Percentiles rank a stretch among this genome's conserved stretches.
Conservation (phyloP, 1,284 basidiomycete species). For the Tremellales sp. region DNA sequence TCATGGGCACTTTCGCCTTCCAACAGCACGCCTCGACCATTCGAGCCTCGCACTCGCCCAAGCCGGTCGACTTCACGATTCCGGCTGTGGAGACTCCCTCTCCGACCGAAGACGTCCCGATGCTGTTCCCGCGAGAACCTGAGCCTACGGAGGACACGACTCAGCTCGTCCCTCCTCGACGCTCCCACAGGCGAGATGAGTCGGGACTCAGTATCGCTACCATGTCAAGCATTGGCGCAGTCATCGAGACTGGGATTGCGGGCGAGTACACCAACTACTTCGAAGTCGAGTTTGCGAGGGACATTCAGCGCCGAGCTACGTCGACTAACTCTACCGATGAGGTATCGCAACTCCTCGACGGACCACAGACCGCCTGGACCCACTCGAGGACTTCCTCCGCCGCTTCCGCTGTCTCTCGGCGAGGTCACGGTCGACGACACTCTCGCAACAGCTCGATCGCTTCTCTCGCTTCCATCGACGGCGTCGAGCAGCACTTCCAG, state of each 20-base stretch:
- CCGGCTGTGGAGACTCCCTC: neutral
- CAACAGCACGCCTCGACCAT: slow-evolving; percentile 27
- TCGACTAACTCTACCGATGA: neutral
- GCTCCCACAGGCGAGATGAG: slow-evolving; percentile 47
- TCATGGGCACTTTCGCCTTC: slow-evolving; percentile 37
- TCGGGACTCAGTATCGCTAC: slow-evolving; percentile 73
- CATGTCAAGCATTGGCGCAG: slow-evolving; percentile 70
- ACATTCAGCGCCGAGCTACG: slow-evolving; percentile 1
- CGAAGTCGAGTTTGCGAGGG: slow-evolving; percentile 51
- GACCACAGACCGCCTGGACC: neutral
- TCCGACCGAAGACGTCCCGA: neutral
- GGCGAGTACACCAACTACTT: slow-evolving; percentile 72
- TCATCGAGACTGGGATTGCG: slow-evolving; percentile 59
- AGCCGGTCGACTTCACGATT: neutral
- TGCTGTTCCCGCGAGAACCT: neutral
- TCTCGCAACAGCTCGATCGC: slow-evolving; percentile 53
- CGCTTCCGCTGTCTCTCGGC: slow-evolving; percentile 14
- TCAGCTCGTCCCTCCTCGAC: neutral
- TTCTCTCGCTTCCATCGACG: slow-evolving; percentile 50
- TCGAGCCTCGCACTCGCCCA: neutral
- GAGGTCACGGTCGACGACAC: slow-evolving; percentile 13
- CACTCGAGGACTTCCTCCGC: neutral
- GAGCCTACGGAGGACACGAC: neutral
- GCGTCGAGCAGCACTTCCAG: slow-evolving; percentile 40
- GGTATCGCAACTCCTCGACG: neutral